These are phyloP conservation scores for Panicum hallii DNA, from an alignment of 202 grass and related monocot genomes.

Conservation along the genomic window DNA sequence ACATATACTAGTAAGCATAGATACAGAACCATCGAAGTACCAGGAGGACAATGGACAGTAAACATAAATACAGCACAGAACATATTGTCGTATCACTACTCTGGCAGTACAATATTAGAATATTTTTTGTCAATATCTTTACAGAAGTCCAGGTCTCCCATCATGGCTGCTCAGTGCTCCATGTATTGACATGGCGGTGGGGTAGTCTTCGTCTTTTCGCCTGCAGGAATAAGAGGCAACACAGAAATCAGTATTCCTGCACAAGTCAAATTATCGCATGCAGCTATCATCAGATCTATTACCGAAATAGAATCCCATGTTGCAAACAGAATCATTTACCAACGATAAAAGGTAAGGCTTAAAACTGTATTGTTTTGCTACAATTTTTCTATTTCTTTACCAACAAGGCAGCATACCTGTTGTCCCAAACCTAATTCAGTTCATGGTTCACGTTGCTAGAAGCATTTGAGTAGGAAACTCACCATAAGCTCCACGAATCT, in stretches of 20 bases:
- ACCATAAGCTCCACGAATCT: slow-evolving; percentile 82
- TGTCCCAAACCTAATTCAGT: background rate
- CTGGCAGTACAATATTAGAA: slow-evolving; percentile 44
- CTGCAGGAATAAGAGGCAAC: slow-evolving; percentile 49
- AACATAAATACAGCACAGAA: slow-evolving; percentile 41
- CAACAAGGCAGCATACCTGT: background rate
- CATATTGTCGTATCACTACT: slow-evolving; percentile 30
- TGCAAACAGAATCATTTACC: background rate
- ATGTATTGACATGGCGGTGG: slow-evolving; percentile 70
- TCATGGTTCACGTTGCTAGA: slow-evolving; percentile 3
- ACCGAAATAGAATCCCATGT: background rate
- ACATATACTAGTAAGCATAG: background rate
- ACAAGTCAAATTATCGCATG: background rate
- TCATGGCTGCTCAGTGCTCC: slow-evolving; percentile 53
- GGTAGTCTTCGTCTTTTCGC: slow-evolving; percentile 61
- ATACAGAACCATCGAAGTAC: background rate
- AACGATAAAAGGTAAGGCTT: background rate
- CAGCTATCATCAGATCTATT: background rate
- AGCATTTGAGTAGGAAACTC: slow-evolving; percentile 19
- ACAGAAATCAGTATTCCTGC: background rate
- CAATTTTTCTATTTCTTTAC: background rate
- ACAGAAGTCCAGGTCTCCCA: slow-evolving; percentile 42
- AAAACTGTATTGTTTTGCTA: background rate
- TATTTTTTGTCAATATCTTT: slow-evolving; percentile 55
- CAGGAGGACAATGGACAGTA: slow-evolving; percentile 13